Conservation (phyloP, 2,329 filamentous ascomycete species). For the Phaeosphaeriaceae sp. region DNA sequence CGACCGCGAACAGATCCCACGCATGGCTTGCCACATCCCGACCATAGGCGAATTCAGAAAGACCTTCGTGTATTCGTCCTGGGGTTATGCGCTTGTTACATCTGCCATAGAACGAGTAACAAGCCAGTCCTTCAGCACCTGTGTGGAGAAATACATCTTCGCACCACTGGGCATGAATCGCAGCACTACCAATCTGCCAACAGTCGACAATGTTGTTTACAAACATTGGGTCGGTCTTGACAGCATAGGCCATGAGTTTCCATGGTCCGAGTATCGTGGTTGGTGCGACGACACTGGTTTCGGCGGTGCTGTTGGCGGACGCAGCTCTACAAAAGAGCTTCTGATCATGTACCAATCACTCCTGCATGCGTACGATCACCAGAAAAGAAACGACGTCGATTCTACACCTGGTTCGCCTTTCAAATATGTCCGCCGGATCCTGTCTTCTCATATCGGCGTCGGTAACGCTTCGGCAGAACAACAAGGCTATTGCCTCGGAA, state of each 20-base stretch:
- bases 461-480: neutral
- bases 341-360: neutral
- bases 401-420: conserved; percentile 10
- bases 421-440: conserved; percentile 4
- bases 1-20: conserved; percentile 6
- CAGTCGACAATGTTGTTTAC: neutral
- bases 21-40: neutral
- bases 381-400: conserved; percentile 4
- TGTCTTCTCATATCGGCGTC: conserved; percentile 11
- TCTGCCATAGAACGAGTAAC: conserved; percentile 7
- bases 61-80: conserved; percentile 22
- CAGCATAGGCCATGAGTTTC: neutral
- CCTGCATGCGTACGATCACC: conserved; percentile 5
- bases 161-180: neutral
- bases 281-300: neutral
- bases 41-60: conserved; percentile 8
- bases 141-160: neutral
- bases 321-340: neutral
- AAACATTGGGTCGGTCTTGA: neutral
- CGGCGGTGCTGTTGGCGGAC: neutral
- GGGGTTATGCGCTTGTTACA: conserved; percentile 16
- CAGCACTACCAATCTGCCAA: neutral
- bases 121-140: neutral
- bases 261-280: neutral
- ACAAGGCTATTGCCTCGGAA: conserved; percentile 16